phyloP scores from a whole-genome alignment of 805 yeast species.

The Isabelozyma heimii region DNA sequence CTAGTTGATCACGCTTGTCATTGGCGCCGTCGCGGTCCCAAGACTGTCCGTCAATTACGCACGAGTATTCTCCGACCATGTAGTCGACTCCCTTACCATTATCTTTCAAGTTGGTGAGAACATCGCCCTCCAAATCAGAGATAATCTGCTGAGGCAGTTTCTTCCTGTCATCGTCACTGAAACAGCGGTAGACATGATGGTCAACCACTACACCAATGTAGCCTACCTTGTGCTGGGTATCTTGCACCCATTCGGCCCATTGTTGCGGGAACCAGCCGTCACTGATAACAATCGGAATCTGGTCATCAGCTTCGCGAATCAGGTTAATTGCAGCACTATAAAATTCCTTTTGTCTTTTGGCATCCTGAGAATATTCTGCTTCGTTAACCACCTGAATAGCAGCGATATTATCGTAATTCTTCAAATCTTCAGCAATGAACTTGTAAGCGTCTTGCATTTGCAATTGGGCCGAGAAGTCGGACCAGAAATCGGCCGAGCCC shows the following conservation, averaged over 20 bases:
- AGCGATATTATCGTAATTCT: constrained; percentile 59
- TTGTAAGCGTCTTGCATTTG: constrained; percentile 50
- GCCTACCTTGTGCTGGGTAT: constrained; percentile 32
- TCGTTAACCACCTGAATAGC: constrained; percentile 89
- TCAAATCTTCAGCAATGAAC: constrained; percentile 62
- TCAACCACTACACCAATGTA: constrained; percentile 72
- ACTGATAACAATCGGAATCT: constrained; percentile 73
- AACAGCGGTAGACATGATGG: constrained; percentile 83
- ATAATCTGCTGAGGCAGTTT: constrained; percentile 67
- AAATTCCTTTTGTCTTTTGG: constrained; percentile 52
- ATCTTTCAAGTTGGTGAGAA: constrained; percentile 47
- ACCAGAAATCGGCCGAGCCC: constrained; percentile 66
- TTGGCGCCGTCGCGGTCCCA: constrained; percentile 58
- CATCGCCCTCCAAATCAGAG: constrained; percentile 48
- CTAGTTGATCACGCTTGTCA: constrained; percentile 49
- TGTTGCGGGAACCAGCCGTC: constrained; percentile 93
- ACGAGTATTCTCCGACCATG: constrained; percentile 86
- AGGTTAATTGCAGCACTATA: constrained; percentile 62
- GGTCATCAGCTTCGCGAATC: constrained; percentile 53
- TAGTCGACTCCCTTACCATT: constrained; percentile 56
- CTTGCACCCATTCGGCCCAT: constrained; percentile 67
- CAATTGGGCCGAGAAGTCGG: constrained; percentile 34
- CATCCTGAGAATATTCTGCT: constrained; percentile 58
- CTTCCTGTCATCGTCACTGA: constrained; percentile 66
- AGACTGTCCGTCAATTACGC: constrained; percentile 74